Percentiles rank a stretch among this genome's conserved stretches.
phyloP scores from a whole-genome alignment of 257 asterid species.

The Fraxinus cuspidata region DNA sequence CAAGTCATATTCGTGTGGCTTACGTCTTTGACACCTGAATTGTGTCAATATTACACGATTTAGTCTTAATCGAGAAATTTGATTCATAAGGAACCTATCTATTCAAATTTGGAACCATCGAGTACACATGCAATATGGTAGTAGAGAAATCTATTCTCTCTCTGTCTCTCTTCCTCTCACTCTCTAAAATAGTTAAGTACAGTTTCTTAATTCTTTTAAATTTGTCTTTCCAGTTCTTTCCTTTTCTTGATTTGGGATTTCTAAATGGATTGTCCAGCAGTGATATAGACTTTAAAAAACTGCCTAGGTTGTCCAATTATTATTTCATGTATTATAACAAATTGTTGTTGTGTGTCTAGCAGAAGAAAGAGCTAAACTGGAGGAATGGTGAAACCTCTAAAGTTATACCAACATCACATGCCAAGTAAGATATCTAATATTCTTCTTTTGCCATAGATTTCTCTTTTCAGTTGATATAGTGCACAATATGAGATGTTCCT shows the following conservation, averaged over 20 bases:
- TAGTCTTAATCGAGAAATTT: neutral
- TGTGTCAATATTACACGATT: conserved; percentile 9
- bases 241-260: conserved; percentile 6
- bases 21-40: conserved; percentile 7
- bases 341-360: conserved; percentile 26
- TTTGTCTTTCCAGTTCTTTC: neutral
- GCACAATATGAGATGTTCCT: conserved; percentile 8
- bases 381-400: conserved; percentile 70
- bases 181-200: neutral
- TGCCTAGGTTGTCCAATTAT: conserved; percentile 18
- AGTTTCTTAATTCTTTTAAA: neutral
- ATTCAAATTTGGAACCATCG: no score
- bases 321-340: conserved; percentile 7
- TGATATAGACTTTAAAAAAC: neutral
- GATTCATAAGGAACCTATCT: no score
- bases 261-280: conserved; percentile 4
- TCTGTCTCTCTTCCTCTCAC: no score
- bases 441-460: conserved; percentile 17
- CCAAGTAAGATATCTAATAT: conserved; percentile 62
- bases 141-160: no score
- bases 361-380: conserved; percentile 78
- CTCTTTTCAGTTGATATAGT: conserved; percentile 17
- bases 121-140: no score
- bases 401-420: conserved; percentile 57
- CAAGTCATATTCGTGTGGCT: neutral